Evolutionary conservation across 1,284 basidiomycete genomes (phyloP).

Genomic region (Volvariella surrecta): DNA sequence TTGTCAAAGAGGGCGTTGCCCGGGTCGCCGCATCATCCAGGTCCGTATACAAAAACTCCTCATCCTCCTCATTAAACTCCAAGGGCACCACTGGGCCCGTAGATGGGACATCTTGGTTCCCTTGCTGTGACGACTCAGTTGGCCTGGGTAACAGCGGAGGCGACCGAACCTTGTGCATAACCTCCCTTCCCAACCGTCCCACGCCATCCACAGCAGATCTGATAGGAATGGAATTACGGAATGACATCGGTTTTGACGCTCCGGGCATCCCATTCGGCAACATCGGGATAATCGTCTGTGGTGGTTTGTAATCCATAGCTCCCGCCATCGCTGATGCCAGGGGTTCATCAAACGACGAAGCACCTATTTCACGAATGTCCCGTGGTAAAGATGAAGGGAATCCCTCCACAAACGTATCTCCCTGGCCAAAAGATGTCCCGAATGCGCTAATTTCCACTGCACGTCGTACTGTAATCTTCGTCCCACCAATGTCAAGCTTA

Average conservation of each 20-base stretch:
- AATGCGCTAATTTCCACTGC: slow-evolving; percentile 62
- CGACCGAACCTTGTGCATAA: slow-evolving; percentile 30
- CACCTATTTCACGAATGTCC: slow-evolving; percentile 29
- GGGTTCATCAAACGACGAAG: slow-evolving; percentile 66
- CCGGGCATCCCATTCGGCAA: slow-evolving; percentile 62
- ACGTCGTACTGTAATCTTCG: slow-evolving; percentile 61
- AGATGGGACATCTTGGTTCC: slow-evolving; percentile 7
- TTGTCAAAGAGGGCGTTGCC: slow-evolving; percentile 15
- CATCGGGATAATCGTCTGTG: slow-evolving; percentile 50
- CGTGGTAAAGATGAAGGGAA: slow-evolving; percentile 23
- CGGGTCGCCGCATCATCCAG: slow-evolving; percentile 14
- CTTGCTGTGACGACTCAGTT: slow-evolving; percentile 9
- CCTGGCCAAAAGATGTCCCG: slow-evolving; percentile 17
- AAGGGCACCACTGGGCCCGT: slow-evolving; percentile 36
- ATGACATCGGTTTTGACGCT: slow-evolving; percentile 26
- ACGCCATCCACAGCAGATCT: slow-evolving; percentile 45
- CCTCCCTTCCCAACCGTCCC: slow-evolving; percentile 44
- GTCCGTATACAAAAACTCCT: slow-evolving; percentile 36
- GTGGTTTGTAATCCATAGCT: slow-evolving; percentile 46
- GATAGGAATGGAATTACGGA: slow-evolving; percentile 50
- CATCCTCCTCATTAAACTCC: slow-evolving; percentile 68
- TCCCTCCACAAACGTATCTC: slow-evolving; percentile 48
- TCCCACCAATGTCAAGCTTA: slow-evolving; percentile 51
- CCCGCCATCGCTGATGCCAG: slow-evolving; percentile 65
- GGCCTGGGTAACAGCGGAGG: slow-evolving; percentile 17